These are phyloP conservation scores for Pseudocercospora crystallina DNA, from an alignment of 2,329 filamentous ascomycete genomes.

Conservation along the genomic window DNA sequence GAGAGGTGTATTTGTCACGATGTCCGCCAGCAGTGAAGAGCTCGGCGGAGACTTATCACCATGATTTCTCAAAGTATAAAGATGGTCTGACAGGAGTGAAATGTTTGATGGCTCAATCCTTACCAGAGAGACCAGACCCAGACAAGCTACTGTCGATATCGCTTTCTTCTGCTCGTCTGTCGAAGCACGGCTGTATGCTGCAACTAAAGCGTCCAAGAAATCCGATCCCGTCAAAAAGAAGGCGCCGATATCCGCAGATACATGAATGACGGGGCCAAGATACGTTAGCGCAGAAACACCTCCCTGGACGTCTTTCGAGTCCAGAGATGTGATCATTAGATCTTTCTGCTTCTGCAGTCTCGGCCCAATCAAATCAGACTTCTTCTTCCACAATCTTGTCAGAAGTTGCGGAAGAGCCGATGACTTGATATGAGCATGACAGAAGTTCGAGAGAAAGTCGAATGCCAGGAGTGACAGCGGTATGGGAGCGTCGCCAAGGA, in stretches of 20 bases:
- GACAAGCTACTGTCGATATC: slow-evolving; percentile 71
- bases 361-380: slow-evolving; percentile 52
- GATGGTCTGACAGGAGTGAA: slow-evolving; percentile 75
- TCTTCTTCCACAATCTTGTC: slow-evolving; percentile 53
- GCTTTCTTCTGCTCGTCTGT: slow-evolving; percentile 60
- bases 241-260: slow-evolving; percentile 56
- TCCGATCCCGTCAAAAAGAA: slow-evolving; percentile 82
- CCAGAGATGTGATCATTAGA: slow-evolving; percentile 61
- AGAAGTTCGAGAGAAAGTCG: slow-evolving; percentile 68
- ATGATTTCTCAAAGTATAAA: slow-evolving; percentile 75
- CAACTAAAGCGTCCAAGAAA: slow-evolving; percentile 74
- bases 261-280: slow-evolving; percentile 64
- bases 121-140: slow-evolving; percentile 70
- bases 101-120: slow-evolving; percentile 67
- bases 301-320: slow-evolving; percentile 45
- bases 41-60: slow-evolving; percentile 60
- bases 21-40: slow-evolving; percentile 71
- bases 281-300: slow-evolving; percentile 45
- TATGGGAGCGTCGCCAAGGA: slow-evolving; percentile 35
- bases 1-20: slow-evolving; percentile 78
- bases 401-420: slow-evolving; percentile 54
- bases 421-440: slow-evolving; percentile 66
- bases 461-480: slow-evolving; percentile 56
- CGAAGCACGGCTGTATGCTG: slow-evolving; percentile 65
- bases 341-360: slow-evolving; percentile 62